phyloP scores from a whole-genome alignment of 257 asterid genomes.

The Capsicum chinense region DNA sequence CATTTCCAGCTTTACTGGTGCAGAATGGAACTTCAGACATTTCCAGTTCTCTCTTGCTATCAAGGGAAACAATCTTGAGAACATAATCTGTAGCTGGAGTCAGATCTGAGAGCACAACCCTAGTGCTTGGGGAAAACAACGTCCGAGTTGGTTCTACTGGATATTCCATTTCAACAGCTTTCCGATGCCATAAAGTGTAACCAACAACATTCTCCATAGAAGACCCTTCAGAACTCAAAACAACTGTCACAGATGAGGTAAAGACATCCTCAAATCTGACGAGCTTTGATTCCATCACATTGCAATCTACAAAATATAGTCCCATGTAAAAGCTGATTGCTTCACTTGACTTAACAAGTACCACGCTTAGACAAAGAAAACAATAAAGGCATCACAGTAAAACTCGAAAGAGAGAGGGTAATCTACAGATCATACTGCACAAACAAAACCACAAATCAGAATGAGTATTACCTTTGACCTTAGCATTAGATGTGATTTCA shows the following conservation, averaged over 20 bases:
- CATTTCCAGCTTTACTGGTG: slow-evolving; percentile 48
- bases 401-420: not conserved
- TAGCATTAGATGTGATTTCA: slow-evolving; percentile 49
- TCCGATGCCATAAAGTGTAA: slow-evolving; percentile 71
- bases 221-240: slow-evolving; percentile 40
- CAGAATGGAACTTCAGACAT: slow-evolving; percentile 49
- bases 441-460: not conserved
- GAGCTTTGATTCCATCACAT: slow-evolving; percentile 44
- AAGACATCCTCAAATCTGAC: slow-evolving; percentile 60
- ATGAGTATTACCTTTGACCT: slow-evolving; percentile 32
- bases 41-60: slow-evolving; percentile 52
- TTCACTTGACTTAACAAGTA: slow-evolving; percentile 24
- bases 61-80: slow-evolving; percentile 61
- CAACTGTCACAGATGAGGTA: slow-evolving; percentile 42
- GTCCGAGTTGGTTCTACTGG: slow-evolving; percentile 68
- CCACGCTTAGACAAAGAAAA: slow-evolving; percentile 18
- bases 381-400: slow-evolving; percentile 14
- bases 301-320: slow-evolving; percentile 51
- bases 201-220: slow-evolving; percentile 38
- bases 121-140: slow-evolving; percentile 55
- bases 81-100: slow-evolving; percentile 59
- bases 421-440: slow-evolving; percentile 6
- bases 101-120: slow-evolving; percentile 58
- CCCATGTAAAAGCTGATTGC: slow-evolving; percentile 7
- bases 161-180: slow-evolving; percentile 56